These are phyloP conservation scores for Quercus rubra DNA, from an alignment of 306 rosid genomes.

Conservation along the genomic window DNA sequence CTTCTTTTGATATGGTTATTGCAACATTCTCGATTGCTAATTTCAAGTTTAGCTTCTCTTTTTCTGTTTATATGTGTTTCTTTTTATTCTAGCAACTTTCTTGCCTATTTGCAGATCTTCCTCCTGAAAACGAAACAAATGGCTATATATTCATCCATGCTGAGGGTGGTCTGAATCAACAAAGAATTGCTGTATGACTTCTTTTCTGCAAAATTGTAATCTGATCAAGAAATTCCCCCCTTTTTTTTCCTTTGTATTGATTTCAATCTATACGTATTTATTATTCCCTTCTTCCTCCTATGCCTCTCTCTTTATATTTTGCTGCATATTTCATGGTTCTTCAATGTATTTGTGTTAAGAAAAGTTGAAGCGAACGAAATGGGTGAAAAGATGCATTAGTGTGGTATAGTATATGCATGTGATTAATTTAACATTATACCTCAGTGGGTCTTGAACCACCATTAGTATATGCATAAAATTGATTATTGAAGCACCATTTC, in stretches of 20 bases:
- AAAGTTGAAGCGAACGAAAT: neutral
- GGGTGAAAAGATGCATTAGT: neutral
- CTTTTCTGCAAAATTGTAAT: slow-evolving; percentile 13
- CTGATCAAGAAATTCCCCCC: neutral
- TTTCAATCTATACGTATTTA: slow-evolving; percentile 1
- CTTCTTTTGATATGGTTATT: neutral
- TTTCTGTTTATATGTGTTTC: neutral
- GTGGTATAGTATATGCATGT: neutral
- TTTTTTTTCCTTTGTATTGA: neutral
- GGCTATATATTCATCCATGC: slow-evolving; percentile 97
- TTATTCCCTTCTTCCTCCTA: slow-evolving; percentile 2
- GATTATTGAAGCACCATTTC: neutral
- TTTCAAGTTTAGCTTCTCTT: neutral
- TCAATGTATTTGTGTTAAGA: neutral
- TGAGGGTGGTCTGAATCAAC: slow-evolving; percentile 97
- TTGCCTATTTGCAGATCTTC: slow-evolving; percentile 62
- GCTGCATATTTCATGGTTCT: slow-evolving; percentile 8
- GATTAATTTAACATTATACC: neutral
- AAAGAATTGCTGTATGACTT: slow-evolving; percentile 82
- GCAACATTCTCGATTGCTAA: neutral
- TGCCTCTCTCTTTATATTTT: neutral
- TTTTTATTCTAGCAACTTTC: slow-evolving; percentile 11
- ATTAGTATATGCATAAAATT: neutral
- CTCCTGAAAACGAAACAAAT: slow-evolving; percentile 76
- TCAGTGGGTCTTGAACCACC: neutral